Conservation (phyloP, 2,329 filamentous ascomycete genomes). For the Colletotrichum orchidophilum region DNA sequence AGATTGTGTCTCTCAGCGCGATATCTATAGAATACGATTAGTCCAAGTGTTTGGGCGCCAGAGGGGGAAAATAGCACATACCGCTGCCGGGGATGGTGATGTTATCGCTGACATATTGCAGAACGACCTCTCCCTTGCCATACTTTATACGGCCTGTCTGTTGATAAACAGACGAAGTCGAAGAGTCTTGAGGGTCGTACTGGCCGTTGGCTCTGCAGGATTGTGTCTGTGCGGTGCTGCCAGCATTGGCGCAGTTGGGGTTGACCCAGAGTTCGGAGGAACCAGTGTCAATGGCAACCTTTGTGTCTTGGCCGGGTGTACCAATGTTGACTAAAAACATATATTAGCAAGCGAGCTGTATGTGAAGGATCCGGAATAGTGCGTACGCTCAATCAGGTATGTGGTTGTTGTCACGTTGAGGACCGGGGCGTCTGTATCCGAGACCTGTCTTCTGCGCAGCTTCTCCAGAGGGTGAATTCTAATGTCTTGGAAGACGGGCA, state of each 20-base stretch:
- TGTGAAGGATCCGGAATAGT: background rate
- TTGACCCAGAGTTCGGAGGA: conserved; percentile 67
- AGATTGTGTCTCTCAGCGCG: conserved; percentile 39
- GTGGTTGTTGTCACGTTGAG: conserved; percentile 34
- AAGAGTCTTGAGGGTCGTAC: conserved; percentile 45
- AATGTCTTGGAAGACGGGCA: conserved; percentile 35
- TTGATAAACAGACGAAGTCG: conserved; percentile 34
- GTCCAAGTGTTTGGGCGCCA: background rate
- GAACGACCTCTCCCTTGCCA: conserved; percentile 41
- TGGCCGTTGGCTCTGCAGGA: conserved; percentile 54
- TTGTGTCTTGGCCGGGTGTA: conserved; percentile 51
- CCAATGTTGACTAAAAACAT: conserved; percentile 39
- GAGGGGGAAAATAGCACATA: conserved; percentile 14
- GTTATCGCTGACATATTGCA: conserved; percentile 43
- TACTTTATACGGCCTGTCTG: conserved; percentile 38
- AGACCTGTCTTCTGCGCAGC: conserved; percentile 27
- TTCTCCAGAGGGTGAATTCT: conserved; percentile 24
- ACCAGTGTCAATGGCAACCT: conserved; percentile 60
- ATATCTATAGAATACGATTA: conserved; percentile 32
- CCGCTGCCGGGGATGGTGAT: conserved; percentile 41
- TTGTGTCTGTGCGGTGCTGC: conserved; percentile 41
- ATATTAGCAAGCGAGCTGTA: background rate
- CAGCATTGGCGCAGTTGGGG: conserved; percentile 55
- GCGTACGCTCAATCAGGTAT: conserved; percentile 34
- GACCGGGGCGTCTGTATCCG: conserved; percentile 29